Percentiles rank a stretch among this genome's conserved stretches.
phyloP scores from a whole-genome alignment of 192 early-diverging fungal genomes.

The Coemansia sp. region DNA sequence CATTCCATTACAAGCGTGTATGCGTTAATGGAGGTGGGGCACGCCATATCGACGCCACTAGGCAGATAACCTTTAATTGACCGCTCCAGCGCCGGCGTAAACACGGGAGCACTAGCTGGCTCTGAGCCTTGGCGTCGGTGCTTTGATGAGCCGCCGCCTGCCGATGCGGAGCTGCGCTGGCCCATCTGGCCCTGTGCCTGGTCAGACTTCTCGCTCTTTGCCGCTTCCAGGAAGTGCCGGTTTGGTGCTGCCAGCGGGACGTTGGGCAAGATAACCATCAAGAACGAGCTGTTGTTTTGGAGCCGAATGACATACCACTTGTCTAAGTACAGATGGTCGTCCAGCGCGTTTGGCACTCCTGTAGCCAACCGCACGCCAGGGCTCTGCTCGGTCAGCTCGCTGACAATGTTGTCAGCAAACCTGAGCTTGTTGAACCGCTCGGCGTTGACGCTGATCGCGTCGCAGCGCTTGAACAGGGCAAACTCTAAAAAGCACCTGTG shows the following conservation, averaged over 20 bases:
- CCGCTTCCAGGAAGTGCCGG: neutral
- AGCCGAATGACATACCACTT: constrained; percentile 51
- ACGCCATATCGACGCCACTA: neutral
- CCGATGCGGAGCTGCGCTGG: neutral
- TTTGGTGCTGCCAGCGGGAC: constrained; percentile 30
- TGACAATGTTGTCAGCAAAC: constrained; percentile 45
- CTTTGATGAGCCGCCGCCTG: neutral
- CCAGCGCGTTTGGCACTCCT: constrained; percentile 43
- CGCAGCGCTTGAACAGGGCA: constrained; percentile 46
- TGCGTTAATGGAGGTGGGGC: constrained; percentile 16
- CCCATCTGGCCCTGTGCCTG: neutral
- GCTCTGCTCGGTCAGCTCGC: constrained; percentile 27
- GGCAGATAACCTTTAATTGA: constrained; percentile 16
- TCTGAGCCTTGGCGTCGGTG: constrained; percentile 17
- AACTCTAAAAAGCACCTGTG: constrained; percentile 49
- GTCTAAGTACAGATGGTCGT: constrained; percentile 44
- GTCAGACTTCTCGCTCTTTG: neutral
- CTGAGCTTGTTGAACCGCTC: constrained; percentile 47
- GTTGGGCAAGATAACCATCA: constrained; percentile 50
- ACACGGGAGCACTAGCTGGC: constrained; percentile 28
- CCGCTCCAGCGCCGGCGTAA: constrained; percentile 31
- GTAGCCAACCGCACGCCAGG: constrained; percentile 22
- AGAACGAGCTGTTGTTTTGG: constrained; percentile 45
- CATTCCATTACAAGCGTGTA: constrained; percentile 50
- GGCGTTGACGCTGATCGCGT: constrained; percentile 45